These are phyloP conservation scores for Sporothrix globosa DNA, from an alignment of 2,329 filamentous ascomycete species.

Conservation along the genomic window DNA sequence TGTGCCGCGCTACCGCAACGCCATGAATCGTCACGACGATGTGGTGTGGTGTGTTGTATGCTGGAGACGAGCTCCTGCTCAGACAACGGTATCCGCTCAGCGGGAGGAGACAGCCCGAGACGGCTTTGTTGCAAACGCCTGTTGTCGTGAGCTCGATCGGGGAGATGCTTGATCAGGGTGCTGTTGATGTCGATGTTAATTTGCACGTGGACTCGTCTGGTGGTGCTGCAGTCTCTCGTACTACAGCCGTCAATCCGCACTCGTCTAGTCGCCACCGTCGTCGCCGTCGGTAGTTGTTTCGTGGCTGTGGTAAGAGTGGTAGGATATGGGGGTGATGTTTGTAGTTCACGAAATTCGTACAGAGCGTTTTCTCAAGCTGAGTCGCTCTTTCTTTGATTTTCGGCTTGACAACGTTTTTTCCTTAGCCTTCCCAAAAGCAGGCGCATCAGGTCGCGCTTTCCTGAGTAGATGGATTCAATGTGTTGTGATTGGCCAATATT, in stretches of 20 bases:
- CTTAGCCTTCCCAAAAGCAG: constrained; percentile 22
- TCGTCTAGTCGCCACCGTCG: not conserved
- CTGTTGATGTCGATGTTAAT: not conserved
- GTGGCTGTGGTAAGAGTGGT: not conserved
- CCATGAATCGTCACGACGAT: constrained; percentile 1
- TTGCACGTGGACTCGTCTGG: not conserved
- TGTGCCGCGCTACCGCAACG: not conserved
- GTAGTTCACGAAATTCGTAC: not conserved
- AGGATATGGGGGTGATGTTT: not conserved
- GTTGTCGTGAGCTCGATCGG: not conserved
- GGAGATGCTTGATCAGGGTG: not conserved
- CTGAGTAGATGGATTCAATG: constrained; percentile 10
- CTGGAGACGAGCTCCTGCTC: not conserved
- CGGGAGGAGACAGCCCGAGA: not conserved
- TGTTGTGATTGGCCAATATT: constrained; percentile 26
- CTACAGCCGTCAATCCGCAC: no score
- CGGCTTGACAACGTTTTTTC: not conserved
- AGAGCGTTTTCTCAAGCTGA: not conserved
- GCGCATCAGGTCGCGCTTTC: constrained; percentile 22
- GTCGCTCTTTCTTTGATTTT: constrained; percentile 22
- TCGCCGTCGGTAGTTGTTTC: not conserved
- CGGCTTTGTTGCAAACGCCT: not conserved
- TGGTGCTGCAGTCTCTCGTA: not conserved
- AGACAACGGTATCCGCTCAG: not conserved
- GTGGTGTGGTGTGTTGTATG: not conserved